A percentile compares a stretch with the other conserved stretches of the same genome.
phyloP scores from a whole-genome alignment of 306 rosid species.

The Pachyrhizus erosus region DNA sequence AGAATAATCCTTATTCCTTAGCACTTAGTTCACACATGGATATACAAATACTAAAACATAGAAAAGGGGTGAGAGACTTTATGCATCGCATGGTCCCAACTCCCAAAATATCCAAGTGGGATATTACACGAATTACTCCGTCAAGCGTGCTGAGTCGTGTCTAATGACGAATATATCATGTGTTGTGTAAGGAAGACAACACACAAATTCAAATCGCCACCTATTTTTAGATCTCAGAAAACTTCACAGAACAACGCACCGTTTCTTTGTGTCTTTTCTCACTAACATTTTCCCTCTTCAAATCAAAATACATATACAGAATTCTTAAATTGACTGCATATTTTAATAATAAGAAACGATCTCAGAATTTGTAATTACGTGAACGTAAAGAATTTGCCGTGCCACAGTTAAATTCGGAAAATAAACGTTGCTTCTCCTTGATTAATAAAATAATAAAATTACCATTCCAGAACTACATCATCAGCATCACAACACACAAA shows the following conservation, averaged over 20 bases:
- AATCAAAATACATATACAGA: background rate
- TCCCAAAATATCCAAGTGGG: background rate
- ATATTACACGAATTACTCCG: background rate
- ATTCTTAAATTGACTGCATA: background rate
- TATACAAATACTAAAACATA: background rate
- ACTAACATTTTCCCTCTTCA: background rate
- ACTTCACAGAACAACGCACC: background rate
- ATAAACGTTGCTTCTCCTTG: constrained; percentile 4
- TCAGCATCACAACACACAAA: background rate
- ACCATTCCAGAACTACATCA: background rate
- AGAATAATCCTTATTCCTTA: background rate
- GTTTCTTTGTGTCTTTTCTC: background rate
- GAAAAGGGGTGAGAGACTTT: background rate
- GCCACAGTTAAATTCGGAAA: background rate
- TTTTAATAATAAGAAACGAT: background rate
- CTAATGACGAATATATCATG: background rate
- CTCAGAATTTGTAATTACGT: background rate
- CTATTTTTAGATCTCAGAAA: background rate
- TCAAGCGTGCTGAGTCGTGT: background rate
- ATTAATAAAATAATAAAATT: background rate
- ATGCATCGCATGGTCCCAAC: background rate
- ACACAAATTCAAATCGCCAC: background rate
- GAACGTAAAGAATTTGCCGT: constrained; percentile 6
- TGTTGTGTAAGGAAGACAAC: background rate
- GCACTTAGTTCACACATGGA: background rate